Percentiles rank a stretch among this genome's conserved stretches.
phyloP scores from a whole-genome alignment of 163 green algal species.

The Scenedesmus sp. region DNA sequence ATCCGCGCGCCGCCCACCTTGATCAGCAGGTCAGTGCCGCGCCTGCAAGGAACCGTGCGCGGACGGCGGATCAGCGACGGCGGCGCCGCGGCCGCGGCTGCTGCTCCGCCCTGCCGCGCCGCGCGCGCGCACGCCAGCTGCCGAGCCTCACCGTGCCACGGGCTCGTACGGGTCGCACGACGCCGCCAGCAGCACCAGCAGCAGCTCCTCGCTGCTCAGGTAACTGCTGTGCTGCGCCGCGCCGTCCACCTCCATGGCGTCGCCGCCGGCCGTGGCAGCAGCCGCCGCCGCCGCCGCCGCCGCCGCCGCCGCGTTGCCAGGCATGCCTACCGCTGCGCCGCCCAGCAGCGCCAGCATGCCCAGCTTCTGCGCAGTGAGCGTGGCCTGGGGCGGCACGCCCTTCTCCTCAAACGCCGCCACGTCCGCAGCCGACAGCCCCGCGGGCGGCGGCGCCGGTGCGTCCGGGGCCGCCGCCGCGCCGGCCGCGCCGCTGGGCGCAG shows the following conservation, averaged over 20 bases:
- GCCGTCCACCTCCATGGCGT: constrained; percentile 16
- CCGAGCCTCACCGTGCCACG: constrained; percentile 59
- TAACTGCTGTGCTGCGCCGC: constrained; percentile 8
- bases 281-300: neutral
- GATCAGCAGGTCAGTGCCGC: constrained; percentile 78
- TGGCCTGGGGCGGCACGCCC: constrained; percentile 48
- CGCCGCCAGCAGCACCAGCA: constrained; percentile 73
- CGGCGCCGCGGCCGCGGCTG: no score
- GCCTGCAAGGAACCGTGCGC: no score
- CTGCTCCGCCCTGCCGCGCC: no score
- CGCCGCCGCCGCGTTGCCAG: constrained; percentile 10
- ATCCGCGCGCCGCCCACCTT: no score
- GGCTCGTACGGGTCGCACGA: constrained; percentile 69
- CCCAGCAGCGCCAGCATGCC: constrained; percentile 63
- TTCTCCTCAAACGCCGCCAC: constrained; percentile 67
- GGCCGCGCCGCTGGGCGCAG: constrained; percentile 6
- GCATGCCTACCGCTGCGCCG: constrained; percentile 29
- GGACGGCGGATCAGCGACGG: no score
- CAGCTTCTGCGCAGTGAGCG: constrained; percentile 51
- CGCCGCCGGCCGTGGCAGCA: neutral
- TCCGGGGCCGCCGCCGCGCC: neutral
- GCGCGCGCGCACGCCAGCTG: no score
- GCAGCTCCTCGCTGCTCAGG: constrained; percentile 52
- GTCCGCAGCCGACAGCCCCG: constrained; percentile 60
- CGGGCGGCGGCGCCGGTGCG: constrained; percentile 40